phyloP scores from a whole-genome alignment of 345 rosid genomes.

The Moricandia moricandioides region DNA sequence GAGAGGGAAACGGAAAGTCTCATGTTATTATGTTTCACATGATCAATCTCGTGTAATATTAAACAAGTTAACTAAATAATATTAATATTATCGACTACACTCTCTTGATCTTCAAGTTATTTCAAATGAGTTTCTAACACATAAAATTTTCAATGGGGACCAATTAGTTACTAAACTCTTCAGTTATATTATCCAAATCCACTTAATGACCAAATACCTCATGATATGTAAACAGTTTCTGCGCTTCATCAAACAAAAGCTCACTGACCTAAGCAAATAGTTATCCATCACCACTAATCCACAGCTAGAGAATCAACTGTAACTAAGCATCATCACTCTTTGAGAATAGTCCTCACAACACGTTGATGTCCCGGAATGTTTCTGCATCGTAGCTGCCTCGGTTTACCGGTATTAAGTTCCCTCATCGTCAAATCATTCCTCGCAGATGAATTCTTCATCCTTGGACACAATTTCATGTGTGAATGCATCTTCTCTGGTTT shows the following conservation, averaged over 20 bases:
- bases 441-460: slow-evolving; percentile 39
- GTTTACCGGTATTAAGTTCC: neutral
- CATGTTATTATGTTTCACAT: neutral
- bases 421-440: slow-evolving; percentile 5
- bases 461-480: slow-evolving; percentile 69
- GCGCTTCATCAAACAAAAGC: neutral
- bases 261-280: neutral
- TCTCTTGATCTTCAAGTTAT: neutral
- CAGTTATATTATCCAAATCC: neutral
- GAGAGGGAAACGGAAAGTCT: neutral
- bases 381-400: slow-evolving; percentile 28
- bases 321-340: slow-evolving; percentile 14
- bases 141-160: too few species aligned
- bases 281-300: neutral
- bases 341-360: slow-evolving; percentile 25
- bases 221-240: neutral
- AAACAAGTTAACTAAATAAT: neutral
- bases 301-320: neutral
- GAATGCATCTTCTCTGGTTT: slow-evolving; percentile 71
- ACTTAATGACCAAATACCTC: neutral
- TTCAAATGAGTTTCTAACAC: too few species aligned
- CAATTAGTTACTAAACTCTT: neutral
- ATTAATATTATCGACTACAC: neutral
- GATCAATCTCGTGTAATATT: neutral
- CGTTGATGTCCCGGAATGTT: slow-evolving; percentile 6